Evolutionary conservation across 306 rosid genomes (phyloP).

Genomic region (Lathyrus tuberosus): DNA sequence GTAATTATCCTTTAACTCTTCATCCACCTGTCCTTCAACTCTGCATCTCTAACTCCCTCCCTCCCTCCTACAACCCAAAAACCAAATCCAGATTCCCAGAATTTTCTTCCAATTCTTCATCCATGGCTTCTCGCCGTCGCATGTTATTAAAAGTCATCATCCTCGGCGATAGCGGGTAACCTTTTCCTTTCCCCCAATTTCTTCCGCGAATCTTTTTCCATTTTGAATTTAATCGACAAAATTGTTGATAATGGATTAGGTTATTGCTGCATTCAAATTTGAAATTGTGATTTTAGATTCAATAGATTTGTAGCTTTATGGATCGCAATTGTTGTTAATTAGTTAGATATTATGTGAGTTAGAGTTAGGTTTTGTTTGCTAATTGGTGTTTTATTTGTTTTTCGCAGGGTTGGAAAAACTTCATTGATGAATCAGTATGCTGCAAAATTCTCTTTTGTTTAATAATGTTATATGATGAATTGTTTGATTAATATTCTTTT

Average conservation of each 20-base stretch:
- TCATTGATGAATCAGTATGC: conserved; percentile 94
- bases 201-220: neutral
- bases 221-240: conserved; percentile 7
- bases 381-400: conserved; percentile 35
- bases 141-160: conserved; percentile 95
- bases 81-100: neutral
- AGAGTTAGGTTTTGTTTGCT: conserved; percentile 8
- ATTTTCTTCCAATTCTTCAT: neutral
- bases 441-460: conserved; percentile 37
- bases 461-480: neutral
- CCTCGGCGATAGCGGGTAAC: conserved; percentile 97
- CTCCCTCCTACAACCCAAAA: neutral
- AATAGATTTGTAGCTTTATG: neutral
- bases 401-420: conserved; percentile 94
- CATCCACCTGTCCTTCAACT: neutral
- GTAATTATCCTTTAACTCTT: too few relatives aligned
- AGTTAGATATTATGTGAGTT: neutral
- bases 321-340: neutral
- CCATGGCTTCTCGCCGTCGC: conserved; percentile 96
- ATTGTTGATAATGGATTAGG: neutral
- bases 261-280: neutral
- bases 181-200: neutral
- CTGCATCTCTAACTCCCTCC: neutral
- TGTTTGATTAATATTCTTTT: conserved; percentile 5
- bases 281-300: conserved; percentile 12